Percentiles rank a stretch among this genome's conserved stretches.
Evolutionary conservation across 208 protist genomes (phyloP).

Genomic region (Leishmania guyanensis): DNA sequence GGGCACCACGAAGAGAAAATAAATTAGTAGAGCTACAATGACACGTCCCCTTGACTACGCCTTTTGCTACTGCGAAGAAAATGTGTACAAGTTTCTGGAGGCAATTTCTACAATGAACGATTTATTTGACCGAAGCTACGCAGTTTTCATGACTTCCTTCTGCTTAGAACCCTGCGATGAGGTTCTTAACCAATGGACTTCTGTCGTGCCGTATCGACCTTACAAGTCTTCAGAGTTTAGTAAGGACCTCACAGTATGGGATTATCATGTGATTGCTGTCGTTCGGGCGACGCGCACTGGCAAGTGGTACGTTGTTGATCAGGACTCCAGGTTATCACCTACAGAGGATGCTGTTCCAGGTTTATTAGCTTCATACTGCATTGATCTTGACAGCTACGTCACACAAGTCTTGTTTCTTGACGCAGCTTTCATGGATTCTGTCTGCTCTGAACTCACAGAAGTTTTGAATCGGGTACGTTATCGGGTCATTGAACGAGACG

Average conservation of each 20-base stretch:
- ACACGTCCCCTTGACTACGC: constrained; percentile 20
- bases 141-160: constrained; percentile 44
- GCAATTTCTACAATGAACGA: constrained; percentile 3
- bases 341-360: constrained; percentile 4
- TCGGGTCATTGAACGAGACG: constrained; percentile 22
- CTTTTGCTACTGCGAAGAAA: constrained; percentile 48
- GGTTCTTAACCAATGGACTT: constrained; percentile 28
- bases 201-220: constrained; percentile 36
- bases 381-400: constrained; percentile 29
- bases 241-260: constrained; percentile 34
- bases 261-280: constrained; percentile 47
- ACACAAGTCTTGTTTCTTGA: constrained; percentile 24
- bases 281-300: not conserved
- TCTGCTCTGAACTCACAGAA: not conserved
- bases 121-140: constrained; percentile 32
- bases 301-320: constrained; percentile 39
- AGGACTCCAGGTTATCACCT: constrained; percentile 27
- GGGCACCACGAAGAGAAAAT: not conserved
- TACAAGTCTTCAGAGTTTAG: constrained; percentile 9
- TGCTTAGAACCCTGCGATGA: constrained; percentile 11
- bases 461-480: constrained; percentile 30
- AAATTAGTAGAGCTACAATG: not conserved
- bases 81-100: constrained; percentile 32
- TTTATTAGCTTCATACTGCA: constrained; percentile 23
- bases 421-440: not conserved